These are phyloP conservation scores for Dalbergia cochinchinensis DNA, from an alignment of 306 rosid species.

Conservation along the genomic window DNA sequence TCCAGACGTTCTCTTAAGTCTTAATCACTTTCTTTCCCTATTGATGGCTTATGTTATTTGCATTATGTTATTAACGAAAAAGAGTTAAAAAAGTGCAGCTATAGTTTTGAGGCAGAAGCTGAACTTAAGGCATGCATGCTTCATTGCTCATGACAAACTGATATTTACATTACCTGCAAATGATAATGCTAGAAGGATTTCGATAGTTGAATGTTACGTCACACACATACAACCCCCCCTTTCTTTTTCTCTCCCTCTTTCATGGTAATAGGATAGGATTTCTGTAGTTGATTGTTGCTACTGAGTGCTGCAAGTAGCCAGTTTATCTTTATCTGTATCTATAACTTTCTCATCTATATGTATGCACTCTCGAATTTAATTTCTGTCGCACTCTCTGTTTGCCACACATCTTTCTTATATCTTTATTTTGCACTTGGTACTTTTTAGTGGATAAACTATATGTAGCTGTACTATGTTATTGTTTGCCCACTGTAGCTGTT, in stretches of 20 bases:
- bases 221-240: not conserved
- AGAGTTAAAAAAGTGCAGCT: not conserved
- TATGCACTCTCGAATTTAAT: not conserved
- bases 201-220: not conserved
- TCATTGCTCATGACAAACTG: conserved; percentile 6
- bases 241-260: too few relatives aligned
- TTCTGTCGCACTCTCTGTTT: conserved; percentile 23
- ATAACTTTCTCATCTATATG: not conserved
- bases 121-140: not conserved
- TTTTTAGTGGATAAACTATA: conserved; percentile 4
- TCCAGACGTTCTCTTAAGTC: not conserved
- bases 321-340: conserved; percentile 8
- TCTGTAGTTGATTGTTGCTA: not conserved
- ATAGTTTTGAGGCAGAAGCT: not conserved
- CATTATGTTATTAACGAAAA: not conserved
- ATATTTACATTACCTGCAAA: not conserved
- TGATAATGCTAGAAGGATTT: not conserved
- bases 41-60: not conserved
- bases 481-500: conserved; percentile 24
- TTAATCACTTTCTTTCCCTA: not conserved
- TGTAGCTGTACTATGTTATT: conserved; percentile 9
- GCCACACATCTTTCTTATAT: not conserved
- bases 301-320: not conserved
- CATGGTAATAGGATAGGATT: not conserved
- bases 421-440: not conserved